These are phyloP conservation scores for Yamadazyma trypodendri DNA, from an alignment of 1,139 yeast genomes.

Conservation along the genomic window DNA sequence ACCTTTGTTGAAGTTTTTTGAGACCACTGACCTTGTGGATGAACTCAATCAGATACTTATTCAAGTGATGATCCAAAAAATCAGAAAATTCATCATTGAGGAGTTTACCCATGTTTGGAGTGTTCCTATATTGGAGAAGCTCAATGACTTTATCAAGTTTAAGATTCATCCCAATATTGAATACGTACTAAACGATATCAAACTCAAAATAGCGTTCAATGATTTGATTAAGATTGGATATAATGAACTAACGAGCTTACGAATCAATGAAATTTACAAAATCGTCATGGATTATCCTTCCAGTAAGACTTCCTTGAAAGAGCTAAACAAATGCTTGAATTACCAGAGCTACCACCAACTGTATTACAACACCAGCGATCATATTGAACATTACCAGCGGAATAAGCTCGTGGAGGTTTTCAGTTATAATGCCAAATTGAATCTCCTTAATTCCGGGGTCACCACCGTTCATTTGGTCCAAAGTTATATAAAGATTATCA, in stretches of 20 bases:
- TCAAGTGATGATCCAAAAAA: constrained; percentile 39
- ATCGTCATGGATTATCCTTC: constrained; percentile 60
- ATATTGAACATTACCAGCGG: constrained; percentile 34
- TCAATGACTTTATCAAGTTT: constrained; percentile 37
- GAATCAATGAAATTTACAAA: constrained; percentile 66
- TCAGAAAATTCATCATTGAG: constrained; percentile 33
- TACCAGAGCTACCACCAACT: constrained; percentile 21
- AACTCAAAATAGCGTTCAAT: constrained; percentile 15
- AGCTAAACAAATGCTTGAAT: constrained; percentile 53
- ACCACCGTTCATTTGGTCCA: constrained; percentile 74
- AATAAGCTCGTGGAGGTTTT: constrained; percentile 56
- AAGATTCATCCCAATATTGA: constrained; percentile 41
- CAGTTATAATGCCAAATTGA: constrained; percentile 45
- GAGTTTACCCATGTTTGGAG: constrained; percentile 43
- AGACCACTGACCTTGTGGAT: constrained; percentile 20
- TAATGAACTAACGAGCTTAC: constrained; percentile 45
- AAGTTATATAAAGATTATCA: constrained; percentile 69
- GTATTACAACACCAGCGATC: constrained; percentile 10
- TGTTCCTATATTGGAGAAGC: constrained; percentile 33
- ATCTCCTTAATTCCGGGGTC: constrained; percentile 77
- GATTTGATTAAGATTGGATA: constrained; percentile 41
- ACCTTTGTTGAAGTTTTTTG: constrained; percentile 13
- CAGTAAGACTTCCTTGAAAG: constrained; percentile 60
- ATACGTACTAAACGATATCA: constrained; percentile 21
- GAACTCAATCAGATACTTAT: constrained; percentile 40